Percentiles rank a stretch among this genome's conserved stretches.
phyloP scores from a whole-genome alignment of 768 basidiomycete species.

The Tylopilus cervinicoccineus region DNA sequence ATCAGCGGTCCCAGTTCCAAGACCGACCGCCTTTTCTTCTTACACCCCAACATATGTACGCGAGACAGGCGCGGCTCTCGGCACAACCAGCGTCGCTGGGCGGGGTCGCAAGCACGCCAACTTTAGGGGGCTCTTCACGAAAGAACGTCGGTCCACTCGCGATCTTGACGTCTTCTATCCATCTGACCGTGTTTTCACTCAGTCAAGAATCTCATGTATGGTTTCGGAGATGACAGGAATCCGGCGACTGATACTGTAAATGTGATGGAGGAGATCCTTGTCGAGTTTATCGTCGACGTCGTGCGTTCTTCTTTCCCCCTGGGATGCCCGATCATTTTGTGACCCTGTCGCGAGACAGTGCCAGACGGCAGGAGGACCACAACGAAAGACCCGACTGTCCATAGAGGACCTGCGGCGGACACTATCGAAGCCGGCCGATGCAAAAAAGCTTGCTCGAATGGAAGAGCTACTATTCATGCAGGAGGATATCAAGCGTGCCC shows the following conservation, averaged over 20 bases:
- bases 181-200: constrained; percentile 12
- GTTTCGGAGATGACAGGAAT: constrained; percentile 88
- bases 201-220: constrained; percentile 90
- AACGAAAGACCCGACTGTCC: constrained; percentile 70
- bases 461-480: constrained; percentile 93
- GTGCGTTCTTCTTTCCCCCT: constrained; percentile 45
- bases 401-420: constrained; percentile 83
- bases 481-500: constrained; percentile 87
- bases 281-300: constrained; percentile 87
- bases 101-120: constrained; percentile 64
- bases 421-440: constrained; percentile 80
- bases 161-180: constrained; percentile 1
- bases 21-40: constrained; percentile 51
- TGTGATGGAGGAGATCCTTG: constrained; percentile 91
- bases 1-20: constrained; percentile 27
- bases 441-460: constrained; percentile 88
- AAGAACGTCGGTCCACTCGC: constrained; percentile 59
- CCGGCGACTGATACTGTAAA: constrained; percentile 85
- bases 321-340: constrained; percentile 1
- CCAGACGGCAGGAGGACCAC: constrained; percentile 64
- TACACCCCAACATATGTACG: constrained; percentile 50
- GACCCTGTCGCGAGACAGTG: constrained; percentile 45
- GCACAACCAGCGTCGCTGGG: constrained; percentile 37
- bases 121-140: constrained; percentile 71
- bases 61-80: constrained; percentile 39